Percentiles rank a stretch among this genome's conserved stretches.
Evolutionary conservation across 495 filamentous ascomycete species (phyloP).

Genomic region (Aspergillus egyptiacus): DNA sequence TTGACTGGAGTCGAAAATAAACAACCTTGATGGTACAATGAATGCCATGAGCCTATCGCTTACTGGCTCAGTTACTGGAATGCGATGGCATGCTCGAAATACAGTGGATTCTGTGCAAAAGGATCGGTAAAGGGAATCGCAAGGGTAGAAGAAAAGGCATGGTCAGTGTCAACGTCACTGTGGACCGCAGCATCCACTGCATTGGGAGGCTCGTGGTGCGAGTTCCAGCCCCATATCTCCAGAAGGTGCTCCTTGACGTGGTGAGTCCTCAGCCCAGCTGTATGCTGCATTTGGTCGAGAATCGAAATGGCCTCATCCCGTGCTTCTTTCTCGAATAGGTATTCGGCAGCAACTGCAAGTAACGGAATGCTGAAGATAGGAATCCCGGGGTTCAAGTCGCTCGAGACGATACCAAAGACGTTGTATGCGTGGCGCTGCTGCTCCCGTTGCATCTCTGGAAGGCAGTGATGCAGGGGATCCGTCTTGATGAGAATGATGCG

Average conservation of each 20-base stretch:
- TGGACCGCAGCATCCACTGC: conserved; percentile 2
- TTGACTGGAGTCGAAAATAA: no score
- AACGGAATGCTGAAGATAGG: conserved; percentile 71
- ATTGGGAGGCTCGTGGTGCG: conserved; percentile 25
- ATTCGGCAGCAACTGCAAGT: conserved; percentile 72
- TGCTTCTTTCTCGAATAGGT: conserved; percentile 58
- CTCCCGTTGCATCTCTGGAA: conserved; percentile 57
- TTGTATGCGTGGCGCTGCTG: conserved; percentile 68
- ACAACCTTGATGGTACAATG: no score
- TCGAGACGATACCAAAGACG: conserved; percentile 82
- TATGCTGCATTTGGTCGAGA: conserved; percentile 64
- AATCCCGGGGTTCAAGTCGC: conserved; percentile 74
- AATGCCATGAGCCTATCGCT: no score
- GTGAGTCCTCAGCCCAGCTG: conserved; percentile 72
- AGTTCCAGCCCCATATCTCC: conserved; percentile 70
- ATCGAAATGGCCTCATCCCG: conserved; percentile 81
- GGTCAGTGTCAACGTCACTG: conserved; percentile 24
- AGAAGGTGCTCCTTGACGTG: conserved; percentile 64
- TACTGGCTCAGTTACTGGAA: no score
- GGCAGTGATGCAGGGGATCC: conserved; percentile 57
- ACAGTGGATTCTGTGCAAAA: no score
- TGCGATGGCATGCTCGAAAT: no score
- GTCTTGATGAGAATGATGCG: conserved; percentile 74
- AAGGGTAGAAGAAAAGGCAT: no score
- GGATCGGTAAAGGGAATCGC: no score